These are phyloP conservation scores for Thalassiosira mediterranea DNA, from an alignment of 352 stramenopile genomes.

Conservation along the genomic window DNA sequence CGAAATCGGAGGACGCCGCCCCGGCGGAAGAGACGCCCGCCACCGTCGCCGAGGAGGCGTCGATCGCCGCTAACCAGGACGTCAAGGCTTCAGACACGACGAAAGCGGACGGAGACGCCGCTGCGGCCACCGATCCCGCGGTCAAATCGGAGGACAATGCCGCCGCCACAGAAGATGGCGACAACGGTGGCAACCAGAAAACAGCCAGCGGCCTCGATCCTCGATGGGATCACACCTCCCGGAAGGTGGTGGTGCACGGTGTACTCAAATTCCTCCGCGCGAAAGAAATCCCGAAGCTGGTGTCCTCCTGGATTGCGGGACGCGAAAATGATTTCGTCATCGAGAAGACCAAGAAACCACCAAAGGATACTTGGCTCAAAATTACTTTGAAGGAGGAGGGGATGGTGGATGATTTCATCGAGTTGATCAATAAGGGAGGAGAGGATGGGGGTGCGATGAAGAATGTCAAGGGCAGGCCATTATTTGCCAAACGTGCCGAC, in stretches of 20 bases:
- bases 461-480: conserved; percentile 43
- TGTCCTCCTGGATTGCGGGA: conserved; percentile 47
- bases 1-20: too few relatives aligned
- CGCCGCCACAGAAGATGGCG: too few relatives aligned
- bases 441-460: conserved; percentile 35
- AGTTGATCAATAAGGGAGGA: conserved; percentile 58
- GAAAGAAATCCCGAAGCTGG: conserved; percentile 59
- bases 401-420: conserved; percentile 63
- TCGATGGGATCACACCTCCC: conserved; percentile 58
- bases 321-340: conserved; percentile 39
- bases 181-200: too few relatives aligned
- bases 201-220: too few relatives aligned
- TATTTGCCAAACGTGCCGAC: conserved; percentile 50
- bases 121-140: too few relatives aligned
- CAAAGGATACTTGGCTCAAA: conserved; percentile 65
- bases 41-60: too few relatives aligned
- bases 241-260: conserved; percentile 71
- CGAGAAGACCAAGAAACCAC: conserved; percentile 63
- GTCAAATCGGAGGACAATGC: too few relatives aligned
- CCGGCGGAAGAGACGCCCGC: too few relatives aligned
- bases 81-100: too few relatives aligned
- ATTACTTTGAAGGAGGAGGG: conserved; percentile 51
- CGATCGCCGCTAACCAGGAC: too few relatives aligned
- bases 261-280: conserved; percentile 68
- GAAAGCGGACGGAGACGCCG: too few relatives aligned